Evolutionary conservation across 2,329 filamentous ascomycete species (phyloP).

Genomic region (Ceratocystis lukuohia): DNA sequence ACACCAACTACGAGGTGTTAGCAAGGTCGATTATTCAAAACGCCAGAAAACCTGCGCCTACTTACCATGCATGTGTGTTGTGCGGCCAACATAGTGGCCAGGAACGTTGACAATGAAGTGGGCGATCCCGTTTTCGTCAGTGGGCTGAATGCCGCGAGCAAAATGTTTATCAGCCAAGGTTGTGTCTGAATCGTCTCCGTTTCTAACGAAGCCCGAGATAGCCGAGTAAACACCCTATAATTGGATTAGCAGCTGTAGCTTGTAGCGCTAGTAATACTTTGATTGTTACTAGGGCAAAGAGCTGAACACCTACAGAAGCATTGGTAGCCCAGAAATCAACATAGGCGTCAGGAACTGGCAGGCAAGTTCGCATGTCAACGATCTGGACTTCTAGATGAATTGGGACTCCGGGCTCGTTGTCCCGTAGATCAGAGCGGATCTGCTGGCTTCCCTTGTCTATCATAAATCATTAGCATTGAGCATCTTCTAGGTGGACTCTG

Average conservation of each 20-base stretch:
- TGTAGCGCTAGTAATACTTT: too few relatives aligned
- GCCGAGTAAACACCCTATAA: slow-evolving; percentile 29
- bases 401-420: slow-evolving; percentile 21
- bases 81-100: slow-evolving; percentile 33
- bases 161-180: slow-evolving; percentile 27
- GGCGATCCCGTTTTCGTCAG: slow-evolving; percentile 31
- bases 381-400: slow-evolving; percentile 22
- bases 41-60: slow-evolving; percentile 23
- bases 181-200: slow-evolving; percentile 32
- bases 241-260: neutral
- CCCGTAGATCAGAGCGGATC: slow-evolving; percentile 20
- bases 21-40: neutral
- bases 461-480: neutral
- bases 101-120: slow-evolving; percentile 34
- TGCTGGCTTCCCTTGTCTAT: slow-evolving; percentile 21
- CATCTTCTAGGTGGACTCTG: neutral
- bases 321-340: slow-evolving; percentile 24
- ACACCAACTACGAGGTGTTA: slow-evolving; percentile 24
- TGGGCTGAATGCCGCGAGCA: slow-evolving; percentile 30
- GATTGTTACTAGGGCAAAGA: neutral
- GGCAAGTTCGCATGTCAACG: slow-evolving; percentile 22
- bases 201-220: slow-evolving; percentile 24
- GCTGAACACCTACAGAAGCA: slow-evolving; percentile 25
- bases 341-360: slow-evolving; percentile 21
- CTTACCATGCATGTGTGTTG: slow-evolving; percentile 35